Evolutionary conservation across 139 green algal species (phyloP).

Genomic region (Zygnema circumcarinatum): DNA sequence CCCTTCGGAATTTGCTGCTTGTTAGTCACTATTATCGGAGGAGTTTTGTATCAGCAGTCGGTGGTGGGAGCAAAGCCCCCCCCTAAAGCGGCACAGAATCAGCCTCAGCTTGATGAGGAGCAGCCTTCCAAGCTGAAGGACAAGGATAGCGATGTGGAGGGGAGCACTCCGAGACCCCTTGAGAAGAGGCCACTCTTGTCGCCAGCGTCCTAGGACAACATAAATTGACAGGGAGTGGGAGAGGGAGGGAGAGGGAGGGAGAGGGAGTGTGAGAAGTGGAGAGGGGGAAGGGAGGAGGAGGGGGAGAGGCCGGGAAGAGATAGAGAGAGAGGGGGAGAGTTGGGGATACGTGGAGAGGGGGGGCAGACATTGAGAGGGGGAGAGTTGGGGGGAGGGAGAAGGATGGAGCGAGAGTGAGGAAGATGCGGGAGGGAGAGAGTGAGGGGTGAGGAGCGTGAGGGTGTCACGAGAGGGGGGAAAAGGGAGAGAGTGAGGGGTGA

Average conservation of each 20-base stretch:
- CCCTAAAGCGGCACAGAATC: background rate
- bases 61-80: background rate
- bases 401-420: background rate
- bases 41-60: slow-evolving; percentile 59
- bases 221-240: background rate
- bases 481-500: background rate
- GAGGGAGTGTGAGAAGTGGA: background rate
- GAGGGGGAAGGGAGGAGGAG: background rate
- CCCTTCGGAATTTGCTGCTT: slow-evolving; percentile 59
- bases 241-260: slow-evolving; percentile 7
- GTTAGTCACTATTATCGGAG: slow-evolving; percentile 63
- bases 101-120: background rate
- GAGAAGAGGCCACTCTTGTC: background rate
- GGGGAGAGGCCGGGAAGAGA: background rate
- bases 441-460: background rate
- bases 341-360: background rate
- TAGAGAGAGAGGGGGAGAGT: background rate
- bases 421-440: background rate
- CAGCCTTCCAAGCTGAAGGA: background rate
- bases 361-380: background rate
- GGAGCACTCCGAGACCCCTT: background rate
- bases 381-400: background rate
- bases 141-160: background rate
- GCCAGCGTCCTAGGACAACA: background rate
- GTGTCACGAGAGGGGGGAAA: background rate